Base-by-base conservation (phyloP, 768 basidiomycete genomes). In the Lepiota brunneoincarnata region DNA sequence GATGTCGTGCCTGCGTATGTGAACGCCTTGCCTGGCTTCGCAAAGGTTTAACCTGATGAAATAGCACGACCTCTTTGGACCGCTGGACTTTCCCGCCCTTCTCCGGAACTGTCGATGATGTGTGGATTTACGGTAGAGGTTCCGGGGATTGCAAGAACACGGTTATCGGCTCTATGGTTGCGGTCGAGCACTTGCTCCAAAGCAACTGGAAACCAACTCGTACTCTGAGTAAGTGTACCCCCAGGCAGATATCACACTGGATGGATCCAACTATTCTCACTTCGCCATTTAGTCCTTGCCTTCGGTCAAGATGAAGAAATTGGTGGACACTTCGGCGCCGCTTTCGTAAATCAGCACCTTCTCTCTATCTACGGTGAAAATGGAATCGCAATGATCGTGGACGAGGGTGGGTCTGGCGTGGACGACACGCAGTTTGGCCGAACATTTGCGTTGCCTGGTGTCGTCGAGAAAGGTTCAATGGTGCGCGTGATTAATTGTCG, bases 301-400 rank as follows among this genome's bases (percentile, higher is more conserved):
- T 69, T 69, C 43, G 68, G 68, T 12, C 67, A 68, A 54, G 68
- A 68, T 40, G 68, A 69, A 56, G 68, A 69, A 60, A 64, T 68
- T 20, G 61, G 64, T 51, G 68, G 68, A 6, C 65, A 63, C 2
- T 56, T 61, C 21, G 68, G 68, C 3, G 68, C 68, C 1, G 56
- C 45, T 6, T 62, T 63, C 43, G 64, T 69, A 23, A 65, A 47
- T 14, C 49, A 56, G 15, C 37, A 65, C 35, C 55, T 69, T 4
- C 54, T 65, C 40, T 36, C 38, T 0, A 24, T 51, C 2, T 66
- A 65, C 51, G 67, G 68, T 0, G 54, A 65, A 40, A 53, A 65
- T 49, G 64, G 67, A 2, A 66, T 69, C n/a, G 62, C 58, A 18
- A 65, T 69, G 67, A 65, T 69, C 28, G 63, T 69, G 2, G 67